A percentile compares a stretch with the other conserved stretches of the same genome.
Evolutionary conservation across 805 yeast species (phyloP).

Genomic region (Starmerella gropengiesseri): DNA sequence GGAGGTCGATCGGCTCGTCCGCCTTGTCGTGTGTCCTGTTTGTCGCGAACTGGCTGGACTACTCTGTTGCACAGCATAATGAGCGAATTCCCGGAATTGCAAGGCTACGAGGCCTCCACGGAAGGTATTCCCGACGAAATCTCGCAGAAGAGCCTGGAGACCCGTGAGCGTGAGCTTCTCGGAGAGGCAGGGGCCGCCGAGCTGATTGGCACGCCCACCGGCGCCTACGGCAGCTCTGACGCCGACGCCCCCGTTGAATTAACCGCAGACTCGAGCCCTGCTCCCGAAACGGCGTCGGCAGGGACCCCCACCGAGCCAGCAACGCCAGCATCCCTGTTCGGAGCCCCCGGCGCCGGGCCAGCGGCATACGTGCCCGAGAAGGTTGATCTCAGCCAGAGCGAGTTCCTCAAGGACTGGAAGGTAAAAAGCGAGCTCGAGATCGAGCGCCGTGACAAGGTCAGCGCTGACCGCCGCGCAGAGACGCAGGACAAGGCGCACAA

Average conservation of each 20-base stretch:
- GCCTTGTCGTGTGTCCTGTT: too few species aligned
- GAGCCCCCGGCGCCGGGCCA: conserved; percentile 24
- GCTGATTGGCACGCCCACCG: conserved; percentile 22
- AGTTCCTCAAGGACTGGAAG: conserved; percentile 65
- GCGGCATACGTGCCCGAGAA: conserved; percentile 21
- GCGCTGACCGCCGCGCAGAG: conserved; percentile 50
- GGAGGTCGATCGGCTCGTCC: too few species aligned
- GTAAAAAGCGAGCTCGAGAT: conserved; percentile 71
- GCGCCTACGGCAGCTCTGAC: conserved; percentile 10
- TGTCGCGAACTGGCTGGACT: too few species aligned
- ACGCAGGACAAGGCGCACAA: conserved; percentile 66
- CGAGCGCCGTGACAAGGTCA: conserved; percentile 63
- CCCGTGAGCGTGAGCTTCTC: conserved; percentile 34
- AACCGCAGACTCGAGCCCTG: neutral
- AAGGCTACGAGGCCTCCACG: conserved; percentile 34
- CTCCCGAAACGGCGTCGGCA: conserved; percentile 16
- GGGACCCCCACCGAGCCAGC: conserved; percentile 14
- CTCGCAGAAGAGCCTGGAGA: conserved; percentile 31
- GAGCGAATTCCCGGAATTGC: conserved; percentile 57
- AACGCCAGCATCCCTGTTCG: conserved; percentile 25
- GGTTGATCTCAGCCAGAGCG: conserved; percentile 39
- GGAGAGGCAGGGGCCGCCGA: conserved; percentile 35
- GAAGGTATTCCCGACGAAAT: conserved; percentile 17
- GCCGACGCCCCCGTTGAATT: conserved; percentile 7
- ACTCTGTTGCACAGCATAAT: conserved; percentile 12